Percentiles rank a stretch among this genome's conserved stretches.
Conservation (phyloP, 495 filamentous ascomycete species). For the Penicillium parvum region DNA sequence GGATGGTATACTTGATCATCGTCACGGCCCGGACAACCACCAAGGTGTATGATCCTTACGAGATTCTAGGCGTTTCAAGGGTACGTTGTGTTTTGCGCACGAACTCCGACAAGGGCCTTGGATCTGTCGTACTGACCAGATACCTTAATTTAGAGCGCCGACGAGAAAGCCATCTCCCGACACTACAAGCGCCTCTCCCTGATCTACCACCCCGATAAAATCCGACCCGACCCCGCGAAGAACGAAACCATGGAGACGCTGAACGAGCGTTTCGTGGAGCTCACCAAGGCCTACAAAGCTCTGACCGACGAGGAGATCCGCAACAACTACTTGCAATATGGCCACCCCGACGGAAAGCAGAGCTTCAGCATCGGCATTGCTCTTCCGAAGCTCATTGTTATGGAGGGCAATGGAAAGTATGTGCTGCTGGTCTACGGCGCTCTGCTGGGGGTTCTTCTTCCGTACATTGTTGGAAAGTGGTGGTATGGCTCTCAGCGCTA, state of each 20-base stretch:
- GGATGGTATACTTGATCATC: slow-evolving; percentile 87
- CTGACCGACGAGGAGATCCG: slow-evolving; percentile 95
- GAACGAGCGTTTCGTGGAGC: slow-evolving; percentile 85
- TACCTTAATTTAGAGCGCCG: slow-evolving; percentile 55
- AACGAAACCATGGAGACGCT: slow-evolving; percentile 86
- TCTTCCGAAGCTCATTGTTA: slow-evolving; percentile 86
- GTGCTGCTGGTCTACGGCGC: slow-evolving; percentile 83
- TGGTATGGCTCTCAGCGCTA: slow-evolving; percentile 94
- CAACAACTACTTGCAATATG: slow-evolving; percentile 93
- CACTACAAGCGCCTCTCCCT: slow-evolving; percentile 82
- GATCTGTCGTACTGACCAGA: neutral
- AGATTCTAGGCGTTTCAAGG: slow-evolving; percentile 79
- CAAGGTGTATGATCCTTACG: slow-evolving; percentile 95
- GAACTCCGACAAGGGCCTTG: neutral
- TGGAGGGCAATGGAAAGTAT: slow-evolving; percentile 92
- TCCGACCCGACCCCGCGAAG: slow-evolving; percentile 69
- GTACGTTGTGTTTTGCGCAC: slow-evolving; percentile 39
- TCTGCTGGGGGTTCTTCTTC: slow-evolving; percentile 81
- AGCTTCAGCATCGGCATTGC: slow-evolving; percentile 97
- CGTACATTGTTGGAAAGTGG: slow-evolving; percentile 93
- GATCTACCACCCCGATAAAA: slow-evolving; percentile 90
- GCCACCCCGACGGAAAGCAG: slow-evolving; percentile 96
- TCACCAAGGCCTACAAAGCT: slow-evolving; percentile 95
- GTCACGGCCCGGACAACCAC: slow-evolving; percentile 66
- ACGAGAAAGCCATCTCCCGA: slow-evolving; percentile 84